Base-by-base conservation (phyloP, 768 basidiomycete genomes). In the Mycena indigotica region DNA sequence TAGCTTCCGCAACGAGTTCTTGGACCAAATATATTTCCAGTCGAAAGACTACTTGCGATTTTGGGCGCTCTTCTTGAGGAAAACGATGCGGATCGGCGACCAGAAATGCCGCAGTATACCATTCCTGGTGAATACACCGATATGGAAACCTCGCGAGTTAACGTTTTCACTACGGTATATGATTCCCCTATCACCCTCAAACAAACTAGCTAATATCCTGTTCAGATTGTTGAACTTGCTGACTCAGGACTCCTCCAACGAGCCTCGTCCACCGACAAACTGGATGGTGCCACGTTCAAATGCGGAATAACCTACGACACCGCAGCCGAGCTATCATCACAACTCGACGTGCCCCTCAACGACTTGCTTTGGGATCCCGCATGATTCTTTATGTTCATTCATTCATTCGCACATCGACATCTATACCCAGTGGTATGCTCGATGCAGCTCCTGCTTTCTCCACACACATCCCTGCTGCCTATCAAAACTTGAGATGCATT, bases 21-120 rank as follows among this genome's bases (percentile, higher is more conserved):
- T 2, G 93, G 94, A 1, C 93, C 94, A 2, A 77, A 81, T 29
- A 72, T 87, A 1, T 95, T 95, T 67, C 84, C 89, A 0, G 70
- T 95, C 1, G 94, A 95, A 65, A 75, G 94, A 28, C 73, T 96
- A 53, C 66, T 91, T 3, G 93, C 91, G 0, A 88, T 95, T 52
- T 78, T 95, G 1, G 92, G 90, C 1, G 81, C 85, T 0, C 71
- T 97, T 1, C 64, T 93, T 13, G 87, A 91, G 64, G 92, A 91
- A 66, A 84, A 91, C 62, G 87, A 84, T 61, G 72, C 69, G 0
- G 84, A 89, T 21, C 68, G 68, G 1, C 75, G 84, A 8, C 66
- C 73, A 2, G 69, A 76, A 4, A 77, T 72, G 0, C 77, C 75
- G 1, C 77, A 84, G 53, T 84, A 82, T 50, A 75, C 65, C 3